Evolutionary conservation across 1,139 yeast genomes (phyloP), one percentile per base, ranked within the genome.

Genomic region (Suhomyces choctaworum): DNA sequence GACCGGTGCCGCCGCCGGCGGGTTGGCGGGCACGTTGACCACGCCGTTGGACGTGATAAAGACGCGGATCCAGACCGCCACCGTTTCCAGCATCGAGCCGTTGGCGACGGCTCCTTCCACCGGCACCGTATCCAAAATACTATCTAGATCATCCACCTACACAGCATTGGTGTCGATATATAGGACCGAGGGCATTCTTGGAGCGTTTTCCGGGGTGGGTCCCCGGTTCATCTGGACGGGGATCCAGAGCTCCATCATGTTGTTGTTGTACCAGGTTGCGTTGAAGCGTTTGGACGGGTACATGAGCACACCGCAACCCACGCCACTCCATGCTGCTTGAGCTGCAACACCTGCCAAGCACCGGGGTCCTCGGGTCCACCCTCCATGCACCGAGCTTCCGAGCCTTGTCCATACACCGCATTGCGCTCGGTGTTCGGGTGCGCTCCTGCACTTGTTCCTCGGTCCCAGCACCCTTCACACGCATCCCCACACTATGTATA

Each of bases 181-280:
- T 54, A 72, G 63, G 39, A 67, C 73, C 19, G 97, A 92, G 57
- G 97, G 98, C 1, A 39, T 83, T 0, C 46, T 75, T 1, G 96
- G 96, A 0, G 69, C 88, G 31, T 90, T 92, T 61, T 78, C 92
- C 23, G 98, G 98, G 1, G 96, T 94, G 8, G 97, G 97, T 0
- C 98, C 98, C 0, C 70, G 98, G 44, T 81, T 90, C 46, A 86
- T 92, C 7, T 92, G 98, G 98, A 90, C 98, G 1, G 88, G 96
- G 45, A 73, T 90, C 11, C 98, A 92, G 59, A 87, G 96, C 59
- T 86, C 96, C 44, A 84, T 92, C 38, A 92, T 94, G 98, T 71
- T 94, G 45, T 67, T 92, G 45, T 67, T 90, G 32, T 92, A 92
- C 62, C 98, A 92, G 48, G 58, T 73, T 21, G 63, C 78, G 9